Evolutionary conservation across 129 eudicot genomes (phyloP).

Genomic region (Heracleum sosnowskyi): DNA sequence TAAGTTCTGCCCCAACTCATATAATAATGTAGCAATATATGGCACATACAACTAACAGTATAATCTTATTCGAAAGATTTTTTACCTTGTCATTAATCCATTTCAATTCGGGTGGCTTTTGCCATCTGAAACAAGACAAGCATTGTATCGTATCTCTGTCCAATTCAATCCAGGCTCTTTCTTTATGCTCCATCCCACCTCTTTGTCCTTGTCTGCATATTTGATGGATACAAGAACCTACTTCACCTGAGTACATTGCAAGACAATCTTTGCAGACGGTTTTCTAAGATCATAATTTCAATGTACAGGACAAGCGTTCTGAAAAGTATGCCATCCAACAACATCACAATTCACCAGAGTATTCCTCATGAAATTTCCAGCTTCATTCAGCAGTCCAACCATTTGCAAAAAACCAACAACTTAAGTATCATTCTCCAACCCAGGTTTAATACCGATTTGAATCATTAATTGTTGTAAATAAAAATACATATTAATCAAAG

Average conservation of each 20-base stretch:
- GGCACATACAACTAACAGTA: conserved; percentile 45
- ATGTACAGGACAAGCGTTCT: conserved; percentile 51
- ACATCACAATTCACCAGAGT: conserved; percentile 43
- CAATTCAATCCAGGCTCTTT: conserved; percentile 55
- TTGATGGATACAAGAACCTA: conserved; percentile 46
- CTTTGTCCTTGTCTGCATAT: conserved; percentile 54
- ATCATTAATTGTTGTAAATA: conserved; percentile 37
- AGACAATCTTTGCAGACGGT: conserved; percentile 31
- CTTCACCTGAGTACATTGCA: conserved; percentile 43
- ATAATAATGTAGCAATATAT: conserved; percentile 32
- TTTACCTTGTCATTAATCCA: conserved; percentile 49
- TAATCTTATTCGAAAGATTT: conserved; percentile 40
- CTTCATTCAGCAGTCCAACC: conserved; percentile 47
- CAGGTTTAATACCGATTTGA: conserved; percentile 38
- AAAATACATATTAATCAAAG: conserved; percentile 45
- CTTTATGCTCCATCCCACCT: conserved; percentile 49
- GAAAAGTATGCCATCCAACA: conserved; percentile 64
- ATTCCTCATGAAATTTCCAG: conserved; percentile 42
- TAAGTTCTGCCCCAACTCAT: conserved; percentile 64
- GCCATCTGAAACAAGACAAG: conserved; percentile 43
- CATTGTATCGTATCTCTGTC: conserved; percentile 31
- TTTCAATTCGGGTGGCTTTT: conserved; percentile 37
- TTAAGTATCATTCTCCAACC: conserved; percentile 57
- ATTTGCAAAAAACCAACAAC: conserved; percentile 45
- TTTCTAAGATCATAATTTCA: conserved; percentile 41